A percentile compares a stretch with the other conserved stretches of the same genome.
Conservation (phyloP, 2,329 filamentous ascomycete species). For the Microsporum canis region DNA sequence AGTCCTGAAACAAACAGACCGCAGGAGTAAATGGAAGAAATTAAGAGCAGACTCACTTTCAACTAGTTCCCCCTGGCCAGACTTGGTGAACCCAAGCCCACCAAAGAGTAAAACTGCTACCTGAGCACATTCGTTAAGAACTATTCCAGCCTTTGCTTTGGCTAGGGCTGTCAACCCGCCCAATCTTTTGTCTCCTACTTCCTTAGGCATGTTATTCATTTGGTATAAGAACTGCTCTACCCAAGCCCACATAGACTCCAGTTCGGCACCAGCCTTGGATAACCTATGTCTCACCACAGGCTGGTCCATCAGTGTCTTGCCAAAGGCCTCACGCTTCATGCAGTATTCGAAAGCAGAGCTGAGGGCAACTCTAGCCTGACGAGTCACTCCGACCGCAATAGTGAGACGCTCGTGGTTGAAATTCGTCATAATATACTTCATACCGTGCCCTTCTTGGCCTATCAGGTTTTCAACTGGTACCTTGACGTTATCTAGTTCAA, state of each 20-base stretch:
- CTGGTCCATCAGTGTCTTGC: conserved; percentile 59
- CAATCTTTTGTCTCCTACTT: conserved; percentile 41
- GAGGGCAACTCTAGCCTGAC: conserved; percentile 51
- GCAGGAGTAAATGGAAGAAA: conserved; percentile 5
- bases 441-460: conserved; percentile 57
- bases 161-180: conserved; percentile 61
- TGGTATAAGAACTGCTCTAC: conserved; percentile 60
- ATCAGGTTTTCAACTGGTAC: conserved; percentile 61
- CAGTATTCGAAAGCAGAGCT: conserved; percentile 51
- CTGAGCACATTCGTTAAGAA: conserved; percentile 59
- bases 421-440: conserved; percentile 66
- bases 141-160: conserved; percentile 62
- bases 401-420: conserved; percentile 67
- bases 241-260: conserved; percentile 63
- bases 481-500: conserved; percentile 63
- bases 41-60: conserved; percentile 46
- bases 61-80: conserved; percentile 58
- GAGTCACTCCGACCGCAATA: conserved; percentile 53
- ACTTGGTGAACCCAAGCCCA: conserved; percentile 59
- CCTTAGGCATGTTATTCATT: conserved; percentile 48
- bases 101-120: conserved; percentile 61
- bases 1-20: conserved; percentile 11
- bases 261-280: conserved; percentile 55
- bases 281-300: conserved; percentile 63
- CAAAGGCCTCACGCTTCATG: conserved; percentile 56